A percentile compares a stretch with the other conserved stretches of the same genome.
Evolutionary conservation across 768 basidiomycete species (phyloP).

Genomic region (Boletus barrowsii): DNA sequence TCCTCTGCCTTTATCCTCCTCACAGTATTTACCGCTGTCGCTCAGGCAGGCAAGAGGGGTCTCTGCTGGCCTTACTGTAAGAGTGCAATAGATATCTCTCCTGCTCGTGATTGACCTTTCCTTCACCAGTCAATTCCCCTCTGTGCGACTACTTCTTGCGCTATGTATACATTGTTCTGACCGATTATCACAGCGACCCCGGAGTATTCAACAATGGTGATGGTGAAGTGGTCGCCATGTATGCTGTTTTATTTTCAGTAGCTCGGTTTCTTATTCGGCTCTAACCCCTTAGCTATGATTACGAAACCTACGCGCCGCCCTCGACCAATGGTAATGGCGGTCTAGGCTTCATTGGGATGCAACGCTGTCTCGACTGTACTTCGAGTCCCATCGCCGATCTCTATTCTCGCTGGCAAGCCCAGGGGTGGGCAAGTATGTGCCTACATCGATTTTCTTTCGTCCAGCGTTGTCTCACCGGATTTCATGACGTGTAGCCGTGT

Average conservation of each 20-base stretch:
- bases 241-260: neutral
- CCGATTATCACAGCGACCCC: slow-evolving; percentile 19
- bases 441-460: neutral
- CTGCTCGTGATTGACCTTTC: neutral
- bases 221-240: slow-evolving; percentile 36
- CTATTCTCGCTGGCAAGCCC: slow-evolving; percentile 29
- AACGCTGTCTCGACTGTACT: slow-evolving; percentile 35
- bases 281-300: slow-evolving; percentile 32
- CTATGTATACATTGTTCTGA: neutral
- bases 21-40: slow-evolving; percentile 14
- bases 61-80: slow-evolving; percentile 37
- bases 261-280: neutral
- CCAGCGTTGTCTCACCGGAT: neutral
- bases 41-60: slow-evolving; percentile 37
- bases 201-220: slow-evolving; percentile 33
- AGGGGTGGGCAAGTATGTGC: slow-evolving; percentile 32
- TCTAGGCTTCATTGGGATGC: slow-evolving; percentile 39
- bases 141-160: slow-evolving; percentile 23
- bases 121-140: slow-evolving; percentile 22
- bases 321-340: slow-evolving; percentile 37
- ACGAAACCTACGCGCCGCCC: slow-evolving; percentile 34
- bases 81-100: neutral
- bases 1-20: slow-evolving; percentile 16
- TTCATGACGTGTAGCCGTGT: slow-evolving; percentile 23
- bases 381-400: slow-evolving; percentile 36